phyloP scores from a whole-genome alignment of 2,329 filamentous ascomycete genomes.

The Diplocarpon mali region DNA sequence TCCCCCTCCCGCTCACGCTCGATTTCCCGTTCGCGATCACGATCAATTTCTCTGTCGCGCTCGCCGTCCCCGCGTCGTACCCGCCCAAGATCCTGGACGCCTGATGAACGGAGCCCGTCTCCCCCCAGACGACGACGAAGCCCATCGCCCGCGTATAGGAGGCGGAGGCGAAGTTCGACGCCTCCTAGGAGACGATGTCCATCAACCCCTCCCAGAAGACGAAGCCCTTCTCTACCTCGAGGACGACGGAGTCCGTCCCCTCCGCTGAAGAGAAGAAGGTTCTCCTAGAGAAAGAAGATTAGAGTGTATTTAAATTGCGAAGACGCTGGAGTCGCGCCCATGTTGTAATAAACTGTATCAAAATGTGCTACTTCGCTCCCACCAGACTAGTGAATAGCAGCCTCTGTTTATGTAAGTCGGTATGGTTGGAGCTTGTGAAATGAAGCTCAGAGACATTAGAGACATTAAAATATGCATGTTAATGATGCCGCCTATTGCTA shows the following conservation, averaged over 20 bases:
- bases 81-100: constrained; percentile 4
- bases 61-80: constrained; percentile 14
- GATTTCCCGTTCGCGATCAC: constrained; percentile 5
- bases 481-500: too few species aligned
- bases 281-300: background rate
- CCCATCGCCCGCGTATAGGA: background rate
- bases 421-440: too few species aligned
- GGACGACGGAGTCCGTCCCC: constrained; percentile 2
- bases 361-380: background rate
- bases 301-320: background rate
- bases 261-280: constrained; percentile 1
- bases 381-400: too few species aligned
- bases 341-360: background rate
- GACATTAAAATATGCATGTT: background rate
- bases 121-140: constrained; percentile 8
- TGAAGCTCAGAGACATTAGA: background rate
- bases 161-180: constrained; percentile 1
- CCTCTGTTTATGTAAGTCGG: too few species aligned
- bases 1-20: constrained; percentile 5
- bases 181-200: background rate
- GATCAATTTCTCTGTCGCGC: constrained; percentile 9
- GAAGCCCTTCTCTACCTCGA: constrained; percentile 1
- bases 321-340: background rate
- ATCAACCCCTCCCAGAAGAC: background rate
- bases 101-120: constrained; percentile 5